These are phyloP conservation scores for Epicoccum nigrum DNA, from an alignment of 2,329 filamentous ascomycete species.

Conservation along the genomic window DNA sequence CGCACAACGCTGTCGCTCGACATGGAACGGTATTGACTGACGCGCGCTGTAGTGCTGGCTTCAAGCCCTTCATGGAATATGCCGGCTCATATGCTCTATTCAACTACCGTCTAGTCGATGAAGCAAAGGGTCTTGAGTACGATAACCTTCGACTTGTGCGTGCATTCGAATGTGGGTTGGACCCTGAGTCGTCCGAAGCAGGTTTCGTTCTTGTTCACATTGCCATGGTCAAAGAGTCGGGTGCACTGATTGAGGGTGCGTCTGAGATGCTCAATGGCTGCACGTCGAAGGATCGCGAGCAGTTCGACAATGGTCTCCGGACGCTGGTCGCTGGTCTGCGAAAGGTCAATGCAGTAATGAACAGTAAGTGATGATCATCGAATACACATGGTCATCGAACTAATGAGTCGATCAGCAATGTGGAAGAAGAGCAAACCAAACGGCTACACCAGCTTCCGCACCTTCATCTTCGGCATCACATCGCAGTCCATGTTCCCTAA, in stretches of 20 bases:
- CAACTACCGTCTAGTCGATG: conserved; percentile 67
- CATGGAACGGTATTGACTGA: not conserved
- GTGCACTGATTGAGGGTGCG: conserved; percentile 74
- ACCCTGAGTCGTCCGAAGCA: conserved; percentile 86
- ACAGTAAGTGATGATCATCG: conserved; percentile 56
- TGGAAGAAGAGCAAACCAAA: conserved; percentile 85
- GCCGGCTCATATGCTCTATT: conserved; percentile 67
- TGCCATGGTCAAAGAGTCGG: conserved; percentile 91
- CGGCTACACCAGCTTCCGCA: conserved; percentile 84
- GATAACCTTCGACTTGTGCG: conserved; percentile 80
- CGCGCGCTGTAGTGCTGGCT: conserved; percentile 61
- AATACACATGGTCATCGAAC: not conserved
- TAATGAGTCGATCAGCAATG: conserved; percentile 64
- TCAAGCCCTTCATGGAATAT: conserved; percentile 93
- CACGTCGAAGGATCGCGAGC: conserved; percentile 52
- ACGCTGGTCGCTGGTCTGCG: conserved; percentile 65
- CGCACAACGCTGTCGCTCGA: not conserved
- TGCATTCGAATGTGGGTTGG: conserved; percentile 87
- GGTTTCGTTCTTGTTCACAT: conserved; percentile 96
- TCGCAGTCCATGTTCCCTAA: conserved; percentile 92
- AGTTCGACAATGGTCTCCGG: conserved; percentile 63
- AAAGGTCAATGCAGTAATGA: conserved; percentile 80
- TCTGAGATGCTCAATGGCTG: conserved; percentile 68
- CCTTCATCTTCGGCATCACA: conserved; percentile 96
- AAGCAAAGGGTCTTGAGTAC: conserved; percentile 61